phyloP scores from a whole-genome alignment of 2,329 filamentous ascomycete species.

The Chalara sp. region DNA sequence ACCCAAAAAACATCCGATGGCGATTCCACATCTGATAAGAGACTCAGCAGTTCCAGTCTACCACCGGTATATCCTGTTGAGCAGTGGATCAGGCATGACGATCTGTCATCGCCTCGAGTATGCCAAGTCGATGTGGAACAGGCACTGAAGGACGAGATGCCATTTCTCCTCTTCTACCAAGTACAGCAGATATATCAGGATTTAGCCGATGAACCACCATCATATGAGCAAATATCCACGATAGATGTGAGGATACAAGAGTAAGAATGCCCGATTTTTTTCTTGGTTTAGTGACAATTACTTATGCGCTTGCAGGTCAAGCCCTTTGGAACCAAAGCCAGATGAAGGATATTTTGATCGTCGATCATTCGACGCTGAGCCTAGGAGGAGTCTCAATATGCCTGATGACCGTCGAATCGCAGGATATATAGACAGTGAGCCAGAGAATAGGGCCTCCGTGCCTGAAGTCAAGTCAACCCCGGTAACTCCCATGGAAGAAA shows the following conservation, averaged over 20 bases:
- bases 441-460: slow-evolving; percentile 28
- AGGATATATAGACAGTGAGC: slow-evolving; percentile 39
- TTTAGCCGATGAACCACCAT: slow-evolving; percentile 40
- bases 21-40: slow-evolving; percentile 47
- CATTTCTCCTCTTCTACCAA: slow-evolving; percentile 93
- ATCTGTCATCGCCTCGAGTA: slow-evolving; percentile 66
- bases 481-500: slow-evolving; percentile 45
- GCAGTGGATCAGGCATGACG: slow-evolving; percentile 89
- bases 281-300: background rate
- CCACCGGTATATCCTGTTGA: slow-evolving; percentile 63
- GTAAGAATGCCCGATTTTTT: background rate
- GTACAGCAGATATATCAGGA: slow-evolving; percentile 76
- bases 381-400: slow-evolving; percentile 40
- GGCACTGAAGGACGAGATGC: slow-evolving; percentile 78
- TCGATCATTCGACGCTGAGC: slow-evolving; percentile 46
- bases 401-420: slow-evolving; percentile 41
- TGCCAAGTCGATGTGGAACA: slow-evolving; percentile 69
- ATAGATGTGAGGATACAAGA: slow-evolving; percentile 14
- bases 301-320: background rate
- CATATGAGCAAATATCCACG: slow-evolving; percentile 39
- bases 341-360: slow-evolving; percentile 39
- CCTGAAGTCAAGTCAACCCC: slow-evolving; percentile 29
- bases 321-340: background rate
- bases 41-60: slow-evolving; percentile 30
- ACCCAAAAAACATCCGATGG: slow-evolving; percentile 55